Evolutionary conservation across 768 basidiomycete genomes (phyloP).

Genomic region (Vishniacozyma victoriae): DNA sequence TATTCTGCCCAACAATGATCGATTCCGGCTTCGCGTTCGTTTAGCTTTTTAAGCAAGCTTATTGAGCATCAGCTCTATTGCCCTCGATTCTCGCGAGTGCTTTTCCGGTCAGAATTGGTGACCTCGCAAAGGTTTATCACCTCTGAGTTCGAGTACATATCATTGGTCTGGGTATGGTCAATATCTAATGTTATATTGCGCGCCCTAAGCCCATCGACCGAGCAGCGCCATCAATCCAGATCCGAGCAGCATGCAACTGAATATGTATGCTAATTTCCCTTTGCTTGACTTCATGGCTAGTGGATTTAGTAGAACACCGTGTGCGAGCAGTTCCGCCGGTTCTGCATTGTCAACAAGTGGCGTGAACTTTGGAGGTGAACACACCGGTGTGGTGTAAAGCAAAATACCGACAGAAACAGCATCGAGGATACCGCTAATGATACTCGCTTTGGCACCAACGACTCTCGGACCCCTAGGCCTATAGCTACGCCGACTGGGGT

Average conservation of each 20-base stretch:
- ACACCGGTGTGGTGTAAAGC: constrained; percentile 51
- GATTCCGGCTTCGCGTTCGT: too few relatives aligned
- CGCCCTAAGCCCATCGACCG: constrained; percentile 73
- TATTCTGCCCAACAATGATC: too few relatives aligned
- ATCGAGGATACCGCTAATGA: constrained; percentile 80
- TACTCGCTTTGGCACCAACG: constrained; percentile 72
- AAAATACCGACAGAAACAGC: constrained; percentile 80
- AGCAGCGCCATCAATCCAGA: constrained; percentile 85
- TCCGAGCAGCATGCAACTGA: constrained; percentile 73
- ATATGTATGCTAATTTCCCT: constrained; percentile 62
- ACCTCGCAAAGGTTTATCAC: too few relatives aligned
- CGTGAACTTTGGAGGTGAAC: constrained; percentile 1
- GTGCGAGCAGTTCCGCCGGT: constrained; percentile 63
- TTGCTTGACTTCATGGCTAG: constrained; percentile 71
- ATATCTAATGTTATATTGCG: too few relatives aligned
- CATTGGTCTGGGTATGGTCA: too few relatives aligned
- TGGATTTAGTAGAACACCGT: constrained; percentile 87
- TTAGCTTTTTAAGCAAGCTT: too few relatives aligned
- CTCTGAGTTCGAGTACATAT: too few relatives aligned
- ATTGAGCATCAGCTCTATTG: too few relatives aligned
- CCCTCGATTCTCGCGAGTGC: too few relatives aligned
- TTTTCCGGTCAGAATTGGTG: too few relatives aligned
- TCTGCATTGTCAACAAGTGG: constrained; percentile 6
- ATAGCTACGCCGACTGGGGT: constrained; percentile 76
- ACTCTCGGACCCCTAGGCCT: constrained; percentile 55